Percentiles rank a stretch among this genome's conserved stretches.
Evolutionary conservation across 129 eudicot species (phyloP).

Genomic region (Cynara cardunculus): DNA sequence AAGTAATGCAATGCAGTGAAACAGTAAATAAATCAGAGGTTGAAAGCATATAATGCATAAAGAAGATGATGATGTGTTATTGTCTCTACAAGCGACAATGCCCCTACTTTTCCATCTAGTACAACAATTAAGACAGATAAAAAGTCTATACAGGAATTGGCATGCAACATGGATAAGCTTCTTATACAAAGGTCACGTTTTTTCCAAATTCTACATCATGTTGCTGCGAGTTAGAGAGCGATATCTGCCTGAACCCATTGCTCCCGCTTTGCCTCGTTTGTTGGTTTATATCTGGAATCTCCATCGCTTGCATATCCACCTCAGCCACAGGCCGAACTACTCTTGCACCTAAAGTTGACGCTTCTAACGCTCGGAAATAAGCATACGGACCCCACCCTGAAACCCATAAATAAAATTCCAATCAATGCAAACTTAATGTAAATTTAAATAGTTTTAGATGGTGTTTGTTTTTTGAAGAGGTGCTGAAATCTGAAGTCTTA

Average conservation of each 20-base stretch:
- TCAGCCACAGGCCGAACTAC: conserved; percentile 23
- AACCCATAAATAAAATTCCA: neutral
- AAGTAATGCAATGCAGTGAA: neutral
- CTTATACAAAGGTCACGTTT: conserved; percentile 15
- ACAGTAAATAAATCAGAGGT: neutral
- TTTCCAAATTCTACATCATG: conserved; percentile 52
- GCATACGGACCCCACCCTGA: conserved; percentile 88
- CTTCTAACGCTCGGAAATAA: conserved; percentile 72
- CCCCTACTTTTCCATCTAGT: conserved; percentile 22
- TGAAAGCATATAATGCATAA: neutral
- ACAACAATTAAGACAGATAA: conserved; percentile 7
- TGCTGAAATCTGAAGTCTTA: too few relatives aligned
- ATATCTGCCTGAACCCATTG: conserved; percentile 16
- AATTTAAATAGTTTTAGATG: neutral
- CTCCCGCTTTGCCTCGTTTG: conserved; percentile 25
- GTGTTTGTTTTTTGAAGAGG: too few relatives aligned
- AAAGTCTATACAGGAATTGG: conserved; percentile 20
- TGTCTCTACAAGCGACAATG: conserved; percentile 1
- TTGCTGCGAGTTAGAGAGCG: conserved; percentile 17
- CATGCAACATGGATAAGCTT: neutral
- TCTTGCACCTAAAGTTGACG: conserved; percentile 33
- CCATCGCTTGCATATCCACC: conserved; percentile 9
- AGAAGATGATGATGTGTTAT: neutral
- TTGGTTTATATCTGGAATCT: conserved; percentile 24
- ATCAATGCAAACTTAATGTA: neutral